A percentile compares a stretch with the other conserved stretches of the same genome.
phyloP scores from a whole-genome alignment of 371 early-diverging fungal genomes.

The Mortierella sp. region DNA sequence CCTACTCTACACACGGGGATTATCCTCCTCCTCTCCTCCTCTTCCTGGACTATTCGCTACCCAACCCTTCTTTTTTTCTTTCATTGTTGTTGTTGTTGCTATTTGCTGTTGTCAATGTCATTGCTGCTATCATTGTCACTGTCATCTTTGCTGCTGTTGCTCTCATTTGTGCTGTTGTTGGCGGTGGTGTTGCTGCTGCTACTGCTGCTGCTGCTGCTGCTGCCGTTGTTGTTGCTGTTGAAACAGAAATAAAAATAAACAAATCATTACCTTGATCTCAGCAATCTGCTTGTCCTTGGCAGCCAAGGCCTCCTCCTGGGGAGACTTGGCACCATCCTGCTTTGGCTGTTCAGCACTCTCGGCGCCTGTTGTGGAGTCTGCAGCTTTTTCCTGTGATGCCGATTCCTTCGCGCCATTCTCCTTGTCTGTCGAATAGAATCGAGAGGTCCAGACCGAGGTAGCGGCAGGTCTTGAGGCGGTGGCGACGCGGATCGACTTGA shows the following conservation, averaged over 20 bases:
- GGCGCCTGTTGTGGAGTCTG: conserved; percentile 8
- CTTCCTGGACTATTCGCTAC: background rate
- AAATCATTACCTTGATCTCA: conserved; percentile 74
- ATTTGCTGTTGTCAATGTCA: no score
- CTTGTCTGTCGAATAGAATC: conserved; percentile 36
- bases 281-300: conserved; percentile 86
- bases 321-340: conserved; percentile 20
- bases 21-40: background rate
- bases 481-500: conserved; percentile 34
- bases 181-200: background rate
- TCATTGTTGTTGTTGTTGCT: no score
- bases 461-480: conserved; percentile 27
- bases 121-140: background rate
- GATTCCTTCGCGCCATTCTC: conserved; percentile 5
- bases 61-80: no score
- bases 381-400: background rate
- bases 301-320: conserved; percentile 59
- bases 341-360: conserved; percentile 6
- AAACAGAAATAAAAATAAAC: background rate
- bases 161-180: background rate
- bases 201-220: background rate
- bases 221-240: no score
- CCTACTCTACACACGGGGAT: background rate
- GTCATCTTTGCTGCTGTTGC: background rate
- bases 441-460: conserved; percentile 35